Percentiles rank a stretch among this genome's conserved stretches.
Conservation (phyloP, 495 filamentous ascomycete genomes). For the Neurospora sp. region DNA sequence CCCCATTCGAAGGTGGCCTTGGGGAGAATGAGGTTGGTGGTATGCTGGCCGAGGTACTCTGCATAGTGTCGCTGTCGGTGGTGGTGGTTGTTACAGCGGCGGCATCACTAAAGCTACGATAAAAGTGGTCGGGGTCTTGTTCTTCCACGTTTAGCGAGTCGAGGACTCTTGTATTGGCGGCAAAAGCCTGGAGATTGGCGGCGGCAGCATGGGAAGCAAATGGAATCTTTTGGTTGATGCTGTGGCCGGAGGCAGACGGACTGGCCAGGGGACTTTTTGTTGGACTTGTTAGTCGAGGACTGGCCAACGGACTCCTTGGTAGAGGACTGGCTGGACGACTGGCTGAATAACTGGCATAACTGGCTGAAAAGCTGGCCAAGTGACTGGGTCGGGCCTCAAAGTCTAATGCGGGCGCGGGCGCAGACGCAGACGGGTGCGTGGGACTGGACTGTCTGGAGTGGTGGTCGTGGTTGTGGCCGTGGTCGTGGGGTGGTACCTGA, state of each 20-base stretch:
- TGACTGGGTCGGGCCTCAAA: neutral
- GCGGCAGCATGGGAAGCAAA: constrained; percentile 27
- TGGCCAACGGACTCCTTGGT: neutral
- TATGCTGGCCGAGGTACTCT: constrained; percentile 19
- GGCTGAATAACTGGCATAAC: neutral
- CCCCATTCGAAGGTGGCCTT: neutral
- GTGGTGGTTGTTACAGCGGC: neutral
- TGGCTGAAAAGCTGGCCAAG: neutral
- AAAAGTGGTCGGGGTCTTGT: constrained; percentile 40
- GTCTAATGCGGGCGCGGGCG: neutral
- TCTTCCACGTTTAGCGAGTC: constrained; percentile 19
- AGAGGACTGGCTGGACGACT: neutral
- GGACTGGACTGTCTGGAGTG: constrained; percentile 6
- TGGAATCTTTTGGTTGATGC: constrained; percentile 3
- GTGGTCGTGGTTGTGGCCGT: constrained; percentile 1
- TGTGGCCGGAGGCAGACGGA: neutral
- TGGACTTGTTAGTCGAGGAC: neutral
- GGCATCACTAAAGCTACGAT: constrained; percentile 26
- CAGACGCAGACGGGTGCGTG: neutral
- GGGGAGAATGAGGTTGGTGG: neutral
- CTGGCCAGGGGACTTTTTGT: neutral
- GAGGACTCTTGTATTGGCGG: constrained; percentile 18
- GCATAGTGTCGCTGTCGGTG: neutral
- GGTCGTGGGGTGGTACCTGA: constrained; percentile 1
- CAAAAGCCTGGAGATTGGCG: constrained; percentile 22